Evolutionary conservation across 1,284 basidiomycete genomes (phyloP), one percentile per base, ranked within the genome.

Genomic region (Baeospora myosura): DNA sequence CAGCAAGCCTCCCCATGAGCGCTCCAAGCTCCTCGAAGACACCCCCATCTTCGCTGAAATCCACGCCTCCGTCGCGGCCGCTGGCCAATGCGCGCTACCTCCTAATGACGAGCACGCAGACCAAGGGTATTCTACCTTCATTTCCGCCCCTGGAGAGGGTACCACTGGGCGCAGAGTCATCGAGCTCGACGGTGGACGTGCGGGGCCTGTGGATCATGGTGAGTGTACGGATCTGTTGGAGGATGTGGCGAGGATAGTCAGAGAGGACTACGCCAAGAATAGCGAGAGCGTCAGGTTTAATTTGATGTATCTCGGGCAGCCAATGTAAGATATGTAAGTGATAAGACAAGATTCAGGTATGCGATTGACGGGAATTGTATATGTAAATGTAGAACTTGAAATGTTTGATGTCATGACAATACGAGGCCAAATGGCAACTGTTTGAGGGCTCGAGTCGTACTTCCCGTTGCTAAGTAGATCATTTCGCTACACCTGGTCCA

Each of bases 221-320:
- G 40, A 34, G 23, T 32, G 31, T 10, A 23, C 17, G 20, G 40
- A 42, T 14, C 22, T 42, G 11, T 20, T 42, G 20, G 31, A 34
- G 14, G 40, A 18, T 4, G 40, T 35, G 17, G 31, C 21, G n/a
- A 20, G 40, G 31, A 33, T 42, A 18, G 31, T 18, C 14, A 42
- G 20, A 24, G 32, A 42, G 16, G 31, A 35, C 8, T 42, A 35
- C 21, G 29, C 36, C 2, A 33, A 24, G 2, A 42, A 42, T 22
- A 42, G 40, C 21, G 40, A 26, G 23, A 42, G 40, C 21, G 21
- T 42, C 14, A 42, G 36, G 32, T 42, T 42, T n/a, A n/a, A n/a
- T n/a, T n/a, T n/a, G n/a, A n/a, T n/a, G n/a, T n/a, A n/a, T n/a
- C n/a, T n/a, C n/a, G n/a, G n/a, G n/a, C n/a, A n/a, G n/a, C n/a